Conservation (phyloP, 2,329 filamentous ascomycete genomes). For the Ceratocystis cacaofunesta region DNA sequence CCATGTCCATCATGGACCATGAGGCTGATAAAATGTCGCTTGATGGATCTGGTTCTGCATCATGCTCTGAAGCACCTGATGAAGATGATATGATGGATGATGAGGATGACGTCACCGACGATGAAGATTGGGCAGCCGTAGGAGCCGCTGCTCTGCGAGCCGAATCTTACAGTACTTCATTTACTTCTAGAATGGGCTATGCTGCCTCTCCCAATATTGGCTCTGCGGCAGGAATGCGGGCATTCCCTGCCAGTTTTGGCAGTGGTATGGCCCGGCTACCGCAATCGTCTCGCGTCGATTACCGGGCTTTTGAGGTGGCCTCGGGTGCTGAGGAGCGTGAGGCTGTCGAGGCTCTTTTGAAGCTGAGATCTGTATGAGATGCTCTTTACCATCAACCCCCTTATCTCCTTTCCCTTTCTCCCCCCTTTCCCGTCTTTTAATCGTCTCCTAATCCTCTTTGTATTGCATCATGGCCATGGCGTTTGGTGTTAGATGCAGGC, state of each 20-base stretch:
- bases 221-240: constrained; percentile 30
- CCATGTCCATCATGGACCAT: constrained; percentile 58
- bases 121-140: constrained; percentile 88
- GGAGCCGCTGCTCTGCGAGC: constrained; percentile 71
- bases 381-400: constrained; percentile 19
- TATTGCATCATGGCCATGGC: constrained; percentile 9
- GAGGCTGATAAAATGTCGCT: constrained; percentile 94
- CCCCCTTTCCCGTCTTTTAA: not conserved
- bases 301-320: constrained; percentile 28
- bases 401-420: not conserved
- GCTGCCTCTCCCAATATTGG: constrained; percentile 36
- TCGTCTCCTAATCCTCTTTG: constrained; percentile 6
- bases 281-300: constrained; percentile 27
- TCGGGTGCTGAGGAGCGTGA: constrained; percentile 63
- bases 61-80: constrained; percentile 60
- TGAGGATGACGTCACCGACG: constrained; percentile 75
- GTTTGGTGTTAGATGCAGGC: constrained; percentile 11
- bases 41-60: constrained; percentile 53
- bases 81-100: constrained; percentile 56
- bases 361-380: constrained; percentile 61
- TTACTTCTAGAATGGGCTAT: constrained; percentile 22
- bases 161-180: constrained; percentile 46
- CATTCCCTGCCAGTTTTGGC: constrained; percentile 30
- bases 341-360: constrained; percentile 65
- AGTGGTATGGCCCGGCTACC: constrained; percentile 40